Evolutionary conservation across 306 rosid genomes (phyloP).

Genomic region (Sophora flavescens): DNA sequence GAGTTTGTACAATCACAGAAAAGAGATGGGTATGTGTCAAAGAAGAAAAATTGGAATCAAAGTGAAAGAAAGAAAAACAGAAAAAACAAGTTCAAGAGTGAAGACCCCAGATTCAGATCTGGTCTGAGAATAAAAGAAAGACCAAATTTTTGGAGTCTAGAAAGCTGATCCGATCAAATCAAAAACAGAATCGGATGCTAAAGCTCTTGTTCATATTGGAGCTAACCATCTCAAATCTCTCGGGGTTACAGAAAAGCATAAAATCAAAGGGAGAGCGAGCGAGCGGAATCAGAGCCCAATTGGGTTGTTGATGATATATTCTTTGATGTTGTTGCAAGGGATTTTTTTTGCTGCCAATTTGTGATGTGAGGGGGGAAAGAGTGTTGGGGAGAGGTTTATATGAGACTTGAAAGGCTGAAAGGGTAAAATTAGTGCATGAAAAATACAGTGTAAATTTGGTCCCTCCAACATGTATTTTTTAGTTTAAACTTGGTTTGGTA

Average conservation of each 20-base stretch:
- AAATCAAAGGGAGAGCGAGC: slow-evolving; percentile 43
- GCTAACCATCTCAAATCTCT: slow-evolving; percentile 54
- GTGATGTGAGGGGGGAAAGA: slow-evolving; percentile 15
- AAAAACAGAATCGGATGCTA: slow-evolving; percentile 67
- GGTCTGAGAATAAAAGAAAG: slow-evolving; percentile 38
- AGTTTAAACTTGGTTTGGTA: too few relatives aligned
- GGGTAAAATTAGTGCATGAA: background rate
- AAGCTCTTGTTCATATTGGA: slow-evolving; percentile 36
- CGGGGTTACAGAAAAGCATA: background rate
- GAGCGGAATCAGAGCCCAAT: slow-evolving; percentile 45
- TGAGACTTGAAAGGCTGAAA: background rate
- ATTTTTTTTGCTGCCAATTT: background rate
- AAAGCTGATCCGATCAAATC: slow-evolving; percentile 56
- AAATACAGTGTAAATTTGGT: too few relatives aligned
- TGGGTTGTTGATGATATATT: background rate
- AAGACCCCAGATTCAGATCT: slow-evolving; percentile 44
- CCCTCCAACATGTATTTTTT: too few relatives aligned
- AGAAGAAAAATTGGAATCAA: slow-evolving; percentile 29
- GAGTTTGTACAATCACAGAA: background rate
- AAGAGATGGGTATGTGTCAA: slow-evolving; percentile 33
- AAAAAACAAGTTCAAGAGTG: background rate
- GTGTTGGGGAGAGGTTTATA: slow-evolving; percentile 53
- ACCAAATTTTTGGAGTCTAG: slow-evolving; percentile 46
- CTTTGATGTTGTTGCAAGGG: background rate
- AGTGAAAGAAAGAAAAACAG: background rate